Evolutionary conservation across 2,329 filamentous ascomycete species (phyloP), one percentile per base, ranked within the genome.

Genomic region (Beauveria caledonica): DNA sequence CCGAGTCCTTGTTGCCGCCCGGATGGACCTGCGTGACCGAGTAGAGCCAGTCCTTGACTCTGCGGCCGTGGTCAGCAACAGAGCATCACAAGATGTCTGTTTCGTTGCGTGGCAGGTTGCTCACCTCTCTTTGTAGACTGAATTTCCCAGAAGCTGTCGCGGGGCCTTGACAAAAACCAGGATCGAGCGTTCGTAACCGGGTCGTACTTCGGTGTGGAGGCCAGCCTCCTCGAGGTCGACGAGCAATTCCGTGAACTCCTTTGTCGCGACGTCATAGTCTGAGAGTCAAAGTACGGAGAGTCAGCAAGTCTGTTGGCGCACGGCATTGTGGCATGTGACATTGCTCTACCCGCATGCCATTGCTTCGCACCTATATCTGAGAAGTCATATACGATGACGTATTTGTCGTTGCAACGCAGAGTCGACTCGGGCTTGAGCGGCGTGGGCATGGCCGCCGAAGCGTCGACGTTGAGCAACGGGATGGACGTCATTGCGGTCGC

Each of bases 1-100:
- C 27, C 76, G 83, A 68, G 80, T 80, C 59, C 71, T 75, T 71
- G 76, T 77, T 65, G 78, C 78, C 63, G 73, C 78, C 77, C 0
- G 88, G 88, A 57, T 88, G 83, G 45, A 80, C 79, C 50, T 85
- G 78, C 48, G 83, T 82, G 63, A 90, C 84, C 48, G 86, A 86
- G 69, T 88, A 84, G 23, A 92, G 78, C 86, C 87, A 92, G 70
- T 92, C 88, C 65, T 86, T 86, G 36, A 90, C 84, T 66, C 88
- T 89, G 61, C 23, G 15, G 33, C 21, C 11, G 23, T 45, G 23
- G 39, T 45, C 25, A 29, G 39, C 4, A n/a, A 17, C 42, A 21
- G 40, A 17, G 9, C 23, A 49, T 10, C 29, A 46, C 19, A 15
- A 9, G 21, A 5, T 5, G 15, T 19, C 8, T 33, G 5, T 3